Evolutionary conservation across 352 stramenopile genomes (phyloP).

Genomic region (Globisporangium alternatum): DNA sequence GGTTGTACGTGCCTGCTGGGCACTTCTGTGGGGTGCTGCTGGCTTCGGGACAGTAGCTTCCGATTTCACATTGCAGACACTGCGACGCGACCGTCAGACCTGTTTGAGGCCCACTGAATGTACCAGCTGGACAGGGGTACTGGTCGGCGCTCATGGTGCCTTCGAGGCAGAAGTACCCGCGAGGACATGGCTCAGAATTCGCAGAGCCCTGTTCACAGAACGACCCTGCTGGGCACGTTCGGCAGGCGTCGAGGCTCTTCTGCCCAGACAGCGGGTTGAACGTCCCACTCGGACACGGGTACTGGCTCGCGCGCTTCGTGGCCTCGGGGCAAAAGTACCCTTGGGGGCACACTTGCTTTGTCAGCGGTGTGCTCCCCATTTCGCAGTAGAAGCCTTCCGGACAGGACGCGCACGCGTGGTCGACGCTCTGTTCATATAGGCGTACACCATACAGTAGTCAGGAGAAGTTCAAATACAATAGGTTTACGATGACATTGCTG

Average conservation of each 20-base stretch:
- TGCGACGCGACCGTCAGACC: constrained; percentile 41
- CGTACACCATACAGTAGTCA: not conserved
- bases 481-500: not conserved
- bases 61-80: constrained; percentile 57
- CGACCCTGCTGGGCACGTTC: constrained; percentile 51
- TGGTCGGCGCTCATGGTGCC: constrained; percentile 60
- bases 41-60: constrained; percentile 82
- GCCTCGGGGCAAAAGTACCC: constrained; percentile 71
- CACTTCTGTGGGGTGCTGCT: constrained; percentile 69
- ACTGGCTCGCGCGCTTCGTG: constrained; percentile 61
- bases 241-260: constrained; percentile 48
- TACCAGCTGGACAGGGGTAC: constrained; percentile 86
- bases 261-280: constrained; percentile 64
- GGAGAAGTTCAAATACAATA: not conserved
- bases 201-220: constrained; percentile 62
- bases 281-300: constrained; percentile 85
- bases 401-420: constrained; percentile 74
- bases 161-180: constrained; percentile 81
- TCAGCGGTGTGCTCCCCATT: constrained; percentile 67
- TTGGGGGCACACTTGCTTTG: constrained; percentile 54
- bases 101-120: constrained; percentile 70
- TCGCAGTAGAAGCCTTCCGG: constrained; percentile 78
- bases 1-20: constrained; percentile 78
- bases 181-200: constrained; percentile 51
- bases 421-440: constrained; percentile 48